Evolutionary conservation across 2,329 filamentous ascomycete species (phyloP).

Genomic region (Nectriaceae sp.): DNA sequence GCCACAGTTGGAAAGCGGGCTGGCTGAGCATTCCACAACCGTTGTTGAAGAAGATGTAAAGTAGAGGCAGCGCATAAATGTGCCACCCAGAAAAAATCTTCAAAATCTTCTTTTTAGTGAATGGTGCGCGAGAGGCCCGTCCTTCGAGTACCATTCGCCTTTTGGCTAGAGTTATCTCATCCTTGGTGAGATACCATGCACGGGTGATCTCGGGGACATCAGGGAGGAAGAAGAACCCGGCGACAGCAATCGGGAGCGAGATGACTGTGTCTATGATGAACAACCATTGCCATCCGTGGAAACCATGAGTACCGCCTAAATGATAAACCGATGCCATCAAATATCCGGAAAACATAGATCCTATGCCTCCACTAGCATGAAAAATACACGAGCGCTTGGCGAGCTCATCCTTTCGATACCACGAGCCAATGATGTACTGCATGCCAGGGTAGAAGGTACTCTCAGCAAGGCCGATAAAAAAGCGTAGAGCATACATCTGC

Average conservation of each 20-base stretch:
- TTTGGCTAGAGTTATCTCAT: constrained; percentile 30
- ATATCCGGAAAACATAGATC: constrained; percentile 32
- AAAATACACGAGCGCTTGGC: constrained; percentile 45
- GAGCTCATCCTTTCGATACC: constrained; percentile 45
- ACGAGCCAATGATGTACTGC: constrained; percentile 42
- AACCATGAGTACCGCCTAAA: constrained; percentile 41
- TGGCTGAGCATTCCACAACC: constrained; percentile 47
- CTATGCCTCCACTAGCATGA: constrained; percentile 33
- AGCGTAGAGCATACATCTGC: constrained; percentile 41
- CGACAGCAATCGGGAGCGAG: constrained; percentile 34
- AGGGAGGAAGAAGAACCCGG: constrained; percentile 35
- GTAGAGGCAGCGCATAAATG: constrained; percentile 57
- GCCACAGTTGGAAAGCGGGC: constrained; percentile 56
- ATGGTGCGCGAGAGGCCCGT: constrained; percentile 42
- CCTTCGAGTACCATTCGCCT: constrained; percentile 43
- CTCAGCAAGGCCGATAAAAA: constrained; percentile 44
- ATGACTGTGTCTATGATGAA: constrained; percentile 40
- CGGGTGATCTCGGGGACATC: constrained; percentile 31
- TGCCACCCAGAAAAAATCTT: constrained; percentile 67
- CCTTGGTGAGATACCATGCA: constrained; percentile 30
- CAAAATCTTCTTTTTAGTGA: constrained; percentile 51
- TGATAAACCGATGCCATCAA: constrained; percentile 43
- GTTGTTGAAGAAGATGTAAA: constrained; percentile 69
- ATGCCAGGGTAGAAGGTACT: constrained; percentile 41
- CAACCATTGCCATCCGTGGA: constrained; percentile 48